phyloP scores from a whole-genome alignment of 2,329 filamentous ascomycete genomes.

The Herpomyces periplanetae region DNA sequence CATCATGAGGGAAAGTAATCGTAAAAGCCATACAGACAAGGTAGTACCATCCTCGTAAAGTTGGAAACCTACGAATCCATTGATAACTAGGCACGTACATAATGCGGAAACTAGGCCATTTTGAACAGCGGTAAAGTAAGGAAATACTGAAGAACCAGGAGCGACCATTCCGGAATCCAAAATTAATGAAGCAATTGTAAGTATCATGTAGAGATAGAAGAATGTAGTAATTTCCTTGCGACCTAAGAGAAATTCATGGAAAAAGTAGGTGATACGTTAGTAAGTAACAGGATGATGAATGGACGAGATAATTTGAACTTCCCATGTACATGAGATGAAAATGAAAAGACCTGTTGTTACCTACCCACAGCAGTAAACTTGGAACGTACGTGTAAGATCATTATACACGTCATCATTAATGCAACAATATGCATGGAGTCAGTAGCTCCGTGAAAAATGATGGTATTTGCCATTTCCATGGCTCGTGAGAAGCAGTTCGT shows the following conservation, averaged over 20 bases:
- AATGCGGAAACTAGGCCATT: conserved; percentile 48
- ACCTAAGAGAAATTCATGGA: conserved; percentile 20
- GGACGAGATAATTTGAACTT: conserved; percentile 1
- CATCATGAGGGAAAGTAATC: conserved; percentile 33
- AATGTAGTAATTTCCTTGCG: conserved; percentile 42
- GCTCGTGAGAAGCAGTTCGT: conserved; percentile 71
- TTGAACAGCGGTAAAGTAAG: conserved; percentile 67
- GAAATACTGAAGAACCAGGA: conserved; percentile 34
- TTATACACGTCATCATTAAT: conserved; percentile 66
- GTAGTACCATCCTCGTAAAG: conserved; percentile 87
- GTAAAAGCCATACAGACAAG: conserved; percentile 66
- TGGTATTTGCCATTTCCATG: conserved; percentile 83
- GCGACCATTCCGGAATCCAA: conserved; percentile 76
- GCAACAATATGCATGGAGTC: conserved; percentile 73
- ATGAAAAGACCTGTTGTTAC: conserved; percentile 6
- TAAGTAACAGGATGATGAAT: conserved; percentile 4
- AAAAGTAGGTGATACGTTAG: conserved; percentile 8
- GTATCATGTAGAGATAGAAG: conserved; percentile 80
- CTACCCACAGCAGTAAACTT: conserved; percentile 92
- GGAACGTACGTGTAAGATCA: conserved; percentile 81
- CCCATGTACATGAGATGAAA: too few relatives aligned
- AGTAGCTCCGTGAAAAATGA: conserved; percentile 78
- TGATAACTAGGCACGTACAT: conserved; percentile 62
- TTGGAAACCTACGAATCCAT: conserved; percentile 92
- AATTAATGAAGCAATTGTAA: conserved; percentile 54